These are phyloP conservation scores for Epichloe elymi DNA, from an alignment of 2,329 filamentous ascomycete species.

Conservation along the genomic window DNA sequence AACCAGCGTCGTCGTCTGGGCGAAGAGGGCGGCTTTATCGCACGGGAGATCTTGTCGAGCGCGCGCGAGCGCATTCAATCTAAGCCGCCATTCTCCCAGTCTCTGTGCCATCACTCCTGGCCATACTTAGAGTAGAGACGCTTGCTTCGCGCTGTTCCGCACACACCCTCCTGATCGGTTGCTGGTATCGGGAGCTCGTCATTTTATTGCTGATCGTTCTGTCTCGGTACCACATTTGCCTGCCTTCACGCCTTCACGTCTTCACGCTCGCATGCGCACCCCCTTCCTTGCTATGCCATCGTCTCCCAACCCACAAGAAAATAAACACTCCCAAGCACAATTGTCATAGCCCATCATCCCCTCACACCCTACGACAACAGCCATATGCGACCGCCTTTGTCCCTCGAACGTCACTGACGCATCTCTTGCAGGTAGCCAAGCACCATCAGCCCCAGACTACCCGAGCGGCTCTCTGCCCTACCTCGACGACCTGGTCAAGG, in stretches of 20 bases:
- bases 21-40: too few relatives aligned
- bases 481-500: constrained; percentile 45
- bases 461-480: constrained; percentile 29
- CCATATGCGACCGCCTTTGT: constrained; percentile 16
- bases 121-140: background rate
- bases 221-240: background rate
- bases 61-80: background rate
- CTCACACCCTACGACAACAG: constrained; percentile 12
- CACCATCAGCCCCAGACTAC: constrained; percentile 16
- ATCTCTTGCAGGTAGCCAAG: constrained; percentile 37
- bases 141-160: background rate
- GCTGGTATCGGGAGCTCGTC: background rate
- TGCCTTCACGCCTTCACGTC: background rate
- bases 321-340: constrained; percentile 6
- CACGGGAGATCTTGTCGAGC: too few relatives aligned
- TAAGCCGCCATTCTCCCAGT: background rate
- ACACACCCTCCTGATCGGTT: background rate
- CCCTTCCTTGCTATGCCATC: constrained; percentile 5
- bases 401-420: constrained; percentile 31
- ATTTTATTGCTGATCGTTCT: background rate
- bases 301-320: constrained; percentile 8
- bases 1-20: constrained; percentile 1
- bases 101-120: background rate
- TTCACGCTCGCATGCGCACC: constrained; percentile 1
- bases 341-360: constrained; percentile 6